Evolutionary conservation across 2,329 filamentous ascomycete species (phyloP), one percentile per base, ranked within the genome.

Genomic region (Cladosporium velox): DNA sequence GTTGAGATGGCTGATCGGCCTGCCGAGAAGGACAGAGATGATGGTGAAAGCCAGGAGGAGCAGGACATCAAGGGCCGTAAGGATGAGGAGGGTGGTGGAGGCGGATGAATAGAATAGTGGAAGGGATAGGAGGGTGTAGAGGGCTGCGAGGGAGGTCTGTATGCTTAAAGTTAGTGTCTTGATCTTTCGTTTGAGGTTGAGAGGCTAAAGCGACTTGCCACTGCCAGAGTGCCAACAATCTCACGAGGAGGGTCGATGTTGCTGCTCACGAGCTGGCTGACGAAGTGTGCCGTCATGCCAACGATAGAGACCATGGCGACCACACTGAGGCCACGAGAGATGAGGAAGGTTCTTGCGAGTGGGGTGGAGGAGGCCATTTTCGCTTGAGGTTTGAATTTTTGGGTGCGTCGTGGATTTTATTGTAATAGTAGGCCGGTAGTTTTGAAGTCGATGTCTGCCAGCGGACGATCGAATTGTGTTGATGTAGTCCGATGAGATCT

Each of bases 71-170:
- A 90, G 80, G 14, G 78, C 86, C 0, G 88, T 84, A 78, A 91
- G 83, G 65, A 93, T 85, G 68, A 93, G 88, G 5, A 92, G 90
- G 14, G 93, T 89, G 70, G 92, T 85, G 71, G 87, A 84, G 76
- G 93, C 91, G 72, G 88, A 84, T 79, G 92, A 94, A 70, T 93
- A 90, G 76, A 96, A 92, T 80, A 90, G 90, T 21, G 90, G 90
- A 72, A 96, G 89, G 72, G 86, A 85, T 71, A 84, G 76, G 44
- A 82, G 75, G 70, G 89, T 87, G 83, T 97, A 97, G 67, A 97
- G 85, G 5, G 89, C 86, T 11, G 91, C 89, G 66, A 95, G 88
- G 79, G 87, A 91, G 34, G 91, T 87, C 92, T 96, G 68, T 58
- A 12, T 32, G 28, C n/a, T 10, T 18, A 7, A 7, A n/a, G 6